Conservation (phyloP, 495 filamentous ascomycete species). For the Zalerion maritima region DNA sequence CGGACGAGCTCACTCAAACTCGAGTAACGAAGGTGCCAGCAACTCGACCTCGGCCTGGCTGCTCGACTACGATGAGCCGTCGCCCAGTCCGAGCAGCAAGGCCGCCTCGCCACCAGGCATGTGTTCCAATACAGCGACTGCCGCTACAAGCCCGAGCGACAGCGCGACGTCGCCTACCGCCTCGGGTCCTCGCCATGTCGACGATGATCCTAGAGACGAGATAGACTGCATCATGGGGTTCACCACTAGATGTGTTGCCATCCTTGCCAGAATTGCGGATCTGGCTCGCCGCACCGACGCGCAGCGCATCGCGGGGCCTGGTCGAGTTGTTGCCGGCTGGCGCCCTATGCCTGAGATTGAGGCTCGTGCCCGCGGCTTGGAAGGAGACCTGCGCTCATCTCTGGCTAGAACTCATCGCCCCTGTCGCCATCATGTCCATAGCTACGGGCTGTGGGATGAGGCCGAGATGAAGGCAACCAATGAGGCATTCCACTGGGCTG, state of each 20-base stretch:
- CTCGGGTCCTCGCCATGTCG: too few relatives aligned
- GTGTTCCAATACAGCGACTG: too few relatives aligned
- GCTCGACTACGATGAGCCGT: conserved; percentile 33
- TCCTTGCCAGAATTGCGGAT: conserved; percentile 60
- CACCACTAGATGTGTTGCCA: conserved; percentile 50
- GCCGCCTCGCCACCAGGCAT: conserved; percentile 20
- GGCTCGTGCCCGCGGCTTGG: conserved; percentile 39
- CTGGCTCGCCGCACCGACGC: conserved; percentile 57
- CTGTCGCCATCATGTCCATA: conserved; percentile 34
- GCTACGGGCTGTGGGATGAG: conserved; percentile 35
- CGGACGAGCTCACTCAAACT: too few relatives aligned
- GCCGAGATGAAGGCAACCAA: conserved; percentile 66
- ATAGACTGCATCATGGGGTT: conserved; percentile 77
- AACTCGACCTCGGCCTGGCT: conserved; percentile 19
- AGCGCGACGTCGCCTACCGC: too few relatives aligned
- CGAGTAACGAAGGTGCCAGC: too few relatives aligned
- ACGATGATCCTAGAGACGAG: conserved; percentile 42
- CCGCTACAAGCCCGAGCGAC: conserved; percentile 9
- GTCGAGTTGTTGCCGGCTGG: conserved; percentile 40
- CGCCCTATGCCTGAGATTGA: conserved; percentile 38
- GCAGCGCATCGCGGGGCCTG: conserved; percentile 40
- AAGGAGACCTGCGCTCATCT: conserved; percentile 36
- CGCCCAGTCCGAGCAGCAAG: too few relatives aligned
- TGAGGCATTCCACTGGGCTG: conserved; percentile 67
- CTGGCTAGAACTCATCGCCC: conserved; percentile 23